Evolutionary conservation across 495 filamentous ascomycete species (phyloP).

Genomic region (Elasticomyces elasticus): DNA sequence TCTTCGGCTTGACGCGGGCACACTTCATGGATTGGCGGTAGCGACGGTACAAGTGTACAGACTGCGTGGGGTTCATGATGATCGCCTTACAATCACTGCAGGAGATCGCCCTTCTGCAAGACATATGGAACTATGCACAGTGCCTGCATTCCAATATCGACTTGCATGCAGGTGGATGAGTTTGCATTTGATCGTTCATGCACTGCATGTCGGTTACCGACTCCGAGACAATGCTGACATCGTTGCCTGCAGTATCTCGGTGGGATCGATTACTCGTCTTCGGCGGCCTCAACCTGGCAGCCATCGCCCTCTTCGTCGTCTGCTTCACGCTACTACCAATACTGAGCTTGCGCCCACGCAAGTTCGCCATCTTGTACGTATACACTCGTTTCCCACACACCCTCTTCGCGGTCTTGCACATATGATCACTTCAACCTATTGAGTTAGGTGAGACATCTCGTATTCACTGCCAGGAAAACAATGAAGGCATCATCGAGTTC

Average conservation of each 20-base stretch:
- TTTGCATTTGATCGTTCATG: not conserved
- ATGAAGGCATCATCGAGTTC: conserved; percentile 13
- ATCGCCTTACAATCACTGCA: not conserved
- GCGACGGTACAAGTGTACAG: not conserved
- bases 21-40: not conserved
- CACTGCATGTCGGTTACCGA: not conserved
- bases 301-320: conserved; percentile 80
- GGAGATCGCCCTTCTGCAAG: conserved; percentile 1
- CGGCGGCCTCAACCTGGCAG: conserved; percentile 80
- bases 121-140: conserved; percentile 3
- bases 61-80: not conserved
- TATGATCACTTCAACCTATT: not conserved
- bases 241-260: conserved; percentile 64
- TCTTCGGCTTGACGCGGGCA: not conserved
- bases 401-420: not conserved
- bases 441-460: conserved; percentile 9
- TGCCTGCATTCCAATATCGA: conserved; percentile 4
- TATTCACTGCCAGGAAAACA: not conserved
- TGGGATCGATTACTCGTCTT: conserved; percentile 96
- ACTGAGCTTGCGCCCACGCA: conserved; percentile 66
- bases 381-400: conserved; percentile 3
- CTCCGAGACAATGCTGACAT: conserved; percentile 28
- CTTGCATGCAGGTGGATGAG: not conserved
- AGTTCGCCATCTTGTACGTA: conserved; percentile 95
- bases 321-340: conserved; percentile 84